Conservation (phyloP, 164 flowering plant species). For the Chimonanthus salicifolius region DNA sequence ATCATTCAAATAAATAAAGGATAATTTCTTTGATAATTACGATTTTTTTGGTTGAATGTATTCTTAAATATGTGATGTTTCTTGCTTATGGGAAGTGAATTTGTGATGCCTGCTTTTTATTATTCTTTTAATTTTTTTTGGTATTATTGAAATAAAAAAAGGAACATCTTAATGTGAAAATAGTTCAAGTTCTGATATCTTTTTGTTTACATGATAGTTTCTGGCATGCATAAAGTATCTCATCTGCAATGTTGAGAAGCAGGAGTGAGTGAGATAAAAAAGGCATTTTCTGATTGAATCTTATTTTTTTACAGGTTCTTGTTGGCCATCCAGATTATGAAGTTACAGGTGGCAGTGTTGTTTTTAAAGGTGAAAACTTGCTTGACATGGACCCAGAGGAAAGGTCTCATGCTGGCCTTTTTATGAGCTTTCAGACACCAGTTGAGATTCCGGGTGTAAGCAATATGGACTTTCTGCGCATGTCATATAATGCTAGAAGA, state of each 20-base stretch:
- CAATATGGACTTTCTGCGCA: slow-evolving; percentile 71
- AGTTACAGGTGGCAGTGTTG: slow-evolving; percentile 81
- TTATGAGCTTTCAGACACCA: slow-evolving; percentile 96
- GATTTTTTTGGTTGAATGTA: too few relatives aligned
- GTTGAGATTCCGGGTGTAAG: slow-evolving; percentile 93
- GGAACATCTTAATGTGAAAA: too few relatives aligned
- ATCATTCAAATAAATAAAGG: too few relatives aligned
- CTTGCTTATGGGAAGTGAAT: not conserved
- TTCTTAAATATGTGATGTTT: not conserved
- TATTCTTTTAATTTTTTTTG: too few relatives aligned
- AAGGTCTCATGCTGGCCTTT: slow-evolving; percentile 86
- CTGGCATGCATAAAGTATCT: not conserved
- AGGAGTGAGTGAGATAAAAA: not conserved
- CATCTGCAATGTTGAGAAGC: not conserved
- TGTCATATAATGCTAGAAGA: slow-evolving; percentile 91
- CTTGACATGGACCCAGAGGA: slow-evolving; percentile 95
- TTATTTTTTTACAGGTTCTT: slow-evolving; percentile 56
- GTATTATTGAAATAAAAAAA: too few relatives aligned
- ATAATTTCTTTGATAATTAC: too few relatives aligned
- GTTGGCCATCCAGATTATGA: slow-evolving; percentile 99
- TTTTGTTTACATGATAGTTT: not conserved
- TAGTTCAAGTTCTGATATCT: not conserved
- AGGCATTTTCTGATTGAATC: not conserved
- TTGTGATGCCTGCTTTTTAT: not conserved
- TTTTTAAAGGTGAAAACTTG: slow-evolving; percentile 82